Conservation (phyloP, 1,284 basidiomycete genomes). For the Rhodofomes roseus region DNA sequence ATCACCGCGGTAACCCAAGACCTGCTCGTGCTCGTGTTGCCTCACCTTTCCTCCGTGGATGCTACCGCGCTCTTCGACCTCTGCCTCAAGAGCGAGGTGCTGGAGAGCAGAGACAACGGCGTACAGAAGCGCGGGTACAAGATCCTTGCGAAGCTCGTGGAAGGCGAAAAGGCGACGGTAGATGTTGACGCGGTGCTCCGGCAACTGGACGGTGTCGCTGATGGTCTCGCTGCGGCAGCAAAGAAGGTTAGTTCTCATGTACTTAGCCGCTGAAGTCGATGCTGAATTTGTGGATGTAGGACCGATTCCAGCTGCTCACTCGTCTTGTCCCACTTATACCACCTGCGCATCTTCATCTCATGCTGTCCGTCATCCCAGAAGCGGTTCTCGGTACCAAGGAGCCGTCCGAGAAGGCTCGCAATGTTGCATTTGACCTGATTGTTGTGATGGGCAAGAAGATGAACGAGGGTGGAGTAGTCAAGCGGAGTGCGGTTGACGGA, state of each 20-base stretch:
- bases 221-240: slow-evolving; percentile 77
- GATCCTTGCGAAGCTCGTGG: slow-evolving; percentile 73
- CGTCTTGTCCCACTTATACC: slow-evolving; percentile 75
- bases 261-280: neutral
- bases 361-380: slow-evolving; percentile 91
- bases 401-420: slow-evolving; percentile 89
- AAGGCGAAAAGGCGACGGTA: slow-evolving; percentile 52
- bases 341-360: slow-evolving; percentile 72
- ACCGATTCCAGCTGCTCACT: slow-evolving; percentile 79
- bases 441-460: slow-evolving; percentile 94
- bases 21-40: slow-evolving; percentile 83
- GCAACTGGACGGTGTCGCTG: slow-evolving; percentile 59
- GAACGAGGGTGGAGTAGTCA: slow-evolving; percentile 82
- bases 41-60: slow-evolving; percentile 65
- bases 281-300: slow-evolving; percentile 39
- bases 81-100: slow-evolving; percentile 55
- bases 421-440: slow-evolving; percentile 88
- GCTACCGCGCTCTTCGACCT: slow-evolving; percentile 62
- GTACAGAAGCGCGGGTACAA: slow-evolving; percentile 97
- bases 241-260: slow-evolving; percentile 61
- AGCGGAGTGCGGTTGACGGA: slow-evolving; percentile 73
- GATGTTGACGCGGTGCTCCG: slow-evolving; percentile 60
- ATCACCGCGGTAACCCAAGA: slow-evolving; percentile 85
- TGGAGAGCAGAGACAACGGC: slow-evolving; percentile 76
- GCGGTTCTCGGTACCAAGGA: slow-evolving; percentile 98